phyloP scores from a whole-genome alignment of 1,284 basidiomycete genomes.

The Microbotryum lychnidis-dioicae region DNA sequence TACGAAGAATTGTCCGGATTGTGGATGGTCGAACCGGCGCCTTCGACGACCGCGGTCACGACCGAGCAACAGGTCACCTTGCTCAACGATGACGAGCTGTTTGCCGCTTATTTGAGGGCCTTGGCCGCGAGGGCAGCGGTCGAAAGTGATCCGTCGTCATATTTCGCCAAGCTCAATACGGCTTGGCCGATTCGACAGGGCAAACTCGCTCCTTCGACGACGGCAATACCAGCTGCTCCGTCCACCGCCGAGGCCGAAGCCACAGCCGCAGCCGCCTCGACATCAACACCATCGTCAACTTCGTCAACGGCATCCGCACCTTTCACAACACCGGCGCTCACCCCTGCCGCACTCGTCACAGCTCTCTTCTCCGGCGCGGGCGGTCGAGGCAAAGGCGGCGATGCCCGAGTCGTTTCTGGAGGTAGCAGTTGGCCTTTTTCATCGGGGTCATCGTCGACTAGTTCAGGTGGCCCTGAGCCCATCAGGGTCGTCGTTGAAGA shows the following conservation, averaged over 20 bases:
- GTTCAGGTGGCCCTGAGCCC: conserved; percentile 43
- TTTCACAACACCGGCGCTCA: conserved; percentile 4
- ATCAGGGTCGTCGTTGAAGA: conserved; percentile 71
- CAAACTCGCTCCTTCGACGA: conserved; percentile 1
- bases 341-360: conserved; percentile 22
- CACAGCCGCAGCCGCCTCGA: background rate
- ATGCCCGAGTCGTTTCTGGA: conserved; percentile 52
- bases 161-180: conserved; percentile 17
- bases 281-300: background rate
- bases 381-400: conserved; percentile 42
- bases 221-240: background rate
- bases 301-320: background rate
- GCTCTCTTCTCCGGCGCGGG: conserved; percentile 23
- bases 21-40: background rate
- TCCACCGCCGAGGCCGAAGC: background rate
- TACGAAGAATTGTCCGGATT: conserved; percentile 20
- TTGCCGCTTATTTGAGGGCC: conserved; percentile 20
- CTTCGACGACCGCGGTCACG: background rate
- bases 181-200: conserved; percentile 8
- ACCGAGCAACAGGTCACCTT: background rate
- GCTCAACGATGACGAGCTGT: conserved; percentile 16
- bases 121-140: conserved; percentile 8
- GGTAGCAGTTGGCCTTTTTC: conserved; percentile 27
- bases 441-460: background rate
- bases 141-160: background rate